Percentiles rank a stretch among this genome's conserved stretches.
These are phyloP conservation scores for Medicago arabica DNA, from an alignment of 306 rosid genomes.

Conservation along the genomic window DNA sequence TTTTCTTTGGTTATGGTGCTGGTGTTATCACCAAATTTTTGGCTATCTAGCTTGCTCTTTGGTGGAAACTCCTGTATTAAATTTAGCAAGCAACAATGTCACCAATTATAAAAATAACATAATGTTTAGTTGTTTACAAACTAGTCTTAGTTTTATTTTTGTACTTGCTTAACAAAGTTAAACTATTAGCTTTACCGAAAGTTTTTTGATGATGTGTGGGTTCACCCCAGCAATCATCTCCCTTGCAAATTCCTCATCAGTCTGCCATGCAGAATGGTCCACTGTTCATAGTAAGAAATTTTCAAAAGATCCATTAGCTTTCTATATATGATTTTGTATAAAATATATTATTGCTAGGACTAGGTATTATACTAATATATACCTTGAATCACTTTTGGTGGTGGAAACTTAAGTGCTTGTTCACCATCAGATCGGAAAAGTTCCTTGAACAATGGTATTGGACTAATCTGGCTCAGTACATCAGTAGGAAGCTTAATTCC, in stretches of 20 bases:
- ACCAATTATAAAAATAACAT: too few relatives aligned
- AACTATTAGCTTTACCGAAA: slow-evolving; percentile 27
- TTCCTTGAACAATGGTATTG: slow-evolving; percentile 57
- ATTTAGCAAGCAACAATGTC: background rate
- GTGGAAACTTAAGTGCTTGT: slow-evolving; percentile 44
- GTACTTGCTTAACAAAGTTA: background rate
- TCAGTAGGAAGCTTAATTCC: slow-evolving; percentile 54
- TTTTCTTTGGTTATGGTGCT: slow-evolving; percentile 60
- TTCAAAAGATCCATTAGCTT: background rate
- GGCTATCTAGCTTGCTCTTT: slow-evolving; percentile 61
- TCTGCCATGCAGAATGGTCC: slow-evolving; percentile 68
- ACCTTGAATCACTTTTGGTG: slow-evolving; percentile 78
- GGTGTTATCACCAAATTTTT: slow-evolving; percentile 65
- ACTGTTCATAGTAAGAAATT: slow-evolving; percentile 46
- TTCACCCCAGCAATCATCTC: slow-evolving; percentile 81
- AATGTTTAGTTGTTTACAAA: too few relatives aligned
- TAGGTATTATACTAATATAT: background rate
- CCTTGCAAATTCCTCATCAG: slow-evolving; percentile 80
- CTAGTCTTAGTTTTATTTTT: background rate
- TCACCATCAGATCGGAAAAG: slow-evolving; percentile 59
- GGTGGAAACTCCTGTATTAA: slow-evolving; percentile 70
- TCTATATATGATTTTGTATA: background rate
- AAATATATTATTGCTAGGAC: background rate
- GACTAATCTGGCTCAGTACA: slow-evolving; percentile 45
- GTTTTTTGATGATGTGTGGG: slow-evolving; percentile 55